Evolutionary conservation across 2,329 filamentous ascomycete genomes (phyloP), one percentile per base, ranked within the genome.

Genomic region (Neodidymelliopsis sp.): DNA sequence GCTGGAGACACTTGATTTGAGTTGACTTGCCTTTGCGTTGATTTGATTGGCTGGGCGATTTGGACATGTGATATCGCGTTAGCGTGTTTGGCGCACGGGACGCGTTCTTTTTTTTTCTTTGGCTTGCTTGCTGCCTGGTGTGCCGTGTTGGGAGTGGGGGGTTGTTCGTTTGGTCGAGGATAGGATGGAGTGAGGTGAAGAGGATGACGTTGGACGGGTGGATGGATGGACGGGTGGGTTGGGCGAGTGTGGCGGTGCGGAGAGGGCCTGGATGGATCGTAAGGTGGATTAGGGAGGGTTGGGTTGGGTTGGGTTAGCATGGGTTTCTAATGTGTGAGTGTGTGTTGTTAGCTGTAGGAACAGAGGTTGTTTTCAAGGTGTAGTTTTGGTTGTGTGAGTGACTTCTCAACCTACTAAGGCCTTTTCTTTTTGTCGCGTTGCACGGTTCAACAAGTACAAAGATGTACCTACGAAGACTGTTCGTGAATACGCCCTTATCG

Each of bases 11-110:
- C n/a, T n/a, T n/a, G n/a, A n/a, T n/a, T n/a, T n/a, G n/a, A n/a
- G n/a, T n/a, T n/a, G n/a, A n/a, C n/a, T n/a, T n/a, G n/a, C n/a
- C n/a, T n/a, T n/a, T n/a, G n/a, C n/a, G n/a, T n/a, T n/a, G n/a
- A n/a, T n/a, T n/a, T n/a, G n/a, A n/a, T n/a, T n/a, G 23, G 11
- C 27, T 16, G 15, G 22, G 36, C 22, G 24, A 13, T 31, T 28
- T 34, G 6, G 33, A 7, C 56, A 60, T 63, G 60, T 63, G 56
- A 61, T 36, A 42, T 27, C 60, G 60, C 52, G 60, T 52, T 45
- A 39, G 52, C 52, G 57, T 35, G 54, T 41, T 34, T 18, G 27
- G n/a, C n/a, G n/a, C n/a, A n/a, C 20, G 39, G 13, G 28, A 37
- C 48, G 42, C 42, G 45, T 28, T 52, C 33, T 30, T 39, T 37